phyloP scores from a whole-genome alignment of 352 stramenopile species.

The Phytophthora capsici region DNA sequence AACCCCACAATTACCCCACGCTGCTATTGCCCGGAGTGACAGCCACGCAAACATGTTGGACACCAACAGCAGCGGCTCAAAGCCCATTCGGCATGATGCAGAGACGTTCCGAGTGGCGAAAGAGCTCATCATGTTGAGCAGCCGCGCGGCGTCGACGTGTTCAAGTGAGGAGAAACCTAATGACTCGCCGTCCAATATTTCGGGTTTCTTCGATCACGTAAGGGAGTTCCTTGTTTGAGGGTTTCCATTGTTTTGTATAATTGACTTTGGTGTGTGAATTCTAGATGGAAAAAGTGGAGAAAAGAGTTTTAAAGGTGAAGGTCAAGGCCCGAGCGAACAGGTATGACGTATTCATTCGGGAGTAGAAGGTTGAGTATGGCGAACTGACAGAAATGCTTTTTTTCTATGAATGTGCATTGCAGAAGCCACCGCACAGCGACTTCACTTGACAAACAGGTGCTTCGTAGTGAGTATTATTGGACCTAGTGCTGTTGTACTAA shows the following conservation, averaged over 20 bases:
- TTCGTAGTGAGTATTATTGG: too few relatives aligned
- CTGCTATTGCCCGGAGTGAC: background rate
- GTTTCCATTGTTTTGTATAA: too few relatives aligned
- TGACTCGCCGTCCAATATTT: conserved; percentile 45
- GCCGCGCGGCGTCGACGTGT: conserved; percentile 14
- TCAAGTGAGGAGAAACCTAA: conserved; percentile 13
- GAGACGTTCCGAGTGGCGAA: conserved; percentile 81
- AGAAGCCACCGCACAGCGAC: conserved; percentile 15
- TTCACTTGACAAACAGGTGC: conserved; percentile 12
- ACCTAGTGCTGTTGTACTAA: conserved; percentile 1
- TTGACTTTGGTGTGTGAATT: background rate
- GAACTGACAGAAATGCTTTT: background rate
- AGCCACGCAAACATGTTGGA: conserved; percentile 38
- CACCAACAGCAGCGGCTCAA: conserved; percentile 16
- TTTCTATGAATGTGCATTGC: background rate
- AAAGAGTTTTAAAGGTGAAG: conserved; percentile 16
- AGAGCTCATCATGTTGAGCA: conserved; percentile 82
- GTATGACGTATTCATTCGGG: background rate
- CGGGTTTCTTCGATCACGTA: conserved; percentile 44
- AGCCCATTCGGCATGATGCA: conserved; percentile 48
- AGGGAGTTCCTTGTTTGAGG: background rate
- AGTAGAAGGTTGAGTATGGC: background rate
- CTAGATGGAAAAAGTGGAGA: conserved; percentile 9
- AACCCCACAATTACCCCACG: background rate
- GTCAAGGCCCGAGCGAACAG: conserved; percentile 21